Percentiles rank a stretch among this genome's conserved stretches.
These are phyloP conservation scores for Hanseniaspora taiwanica DNA, from an alignment of 805 yeast genomes.

Conservation along the genomic window DNA sequence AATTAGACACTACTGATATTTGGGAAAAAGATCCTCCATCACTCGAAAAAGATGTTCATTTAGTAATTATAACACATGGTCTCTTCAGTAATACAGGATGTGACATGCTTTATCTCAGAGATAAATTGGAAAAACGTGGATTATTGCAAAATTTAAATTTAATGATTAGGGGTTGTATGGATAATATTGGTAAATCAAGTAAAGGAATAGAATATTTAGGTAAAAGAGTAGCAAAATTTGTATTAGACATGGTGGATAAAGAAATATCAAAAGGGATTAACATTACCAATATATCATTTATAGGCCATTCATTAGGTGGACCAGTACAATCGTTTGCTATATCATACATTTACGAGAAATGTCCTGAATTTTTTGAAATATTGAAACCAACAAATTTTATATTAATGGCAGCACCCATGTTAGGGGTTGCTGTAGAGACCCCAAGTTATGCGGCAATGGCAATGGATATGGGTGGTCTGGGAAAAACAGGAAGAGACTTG, in stretches of 20 bases:
- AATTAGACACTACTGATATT: conserved; percentile 47
- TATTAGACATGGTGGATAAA: conserved; percentile 34
- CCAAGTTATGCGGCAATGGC: conserved; percentile 78
- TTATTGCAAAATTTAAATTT: conserved; percentile 46
- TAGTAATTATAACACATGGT: conserved; percentile 84
- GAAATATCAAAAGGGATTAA: conserved; percentile 27
- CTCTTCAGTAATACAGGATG: conserved; percentile 81
- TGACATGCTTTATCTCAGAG: conserved; percentile 81
- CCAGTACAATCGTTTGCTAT: conserved; percentile 83
- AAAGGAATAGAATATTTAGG: conserved; percentile 81
- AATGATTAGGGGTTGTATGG: conserved; percentile 70
- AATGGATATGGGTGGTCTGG: conserved; percentile 78
- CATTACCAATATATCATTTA: conserved; percentile 47
- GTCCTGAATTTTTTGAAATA: conserved; percentile 56
- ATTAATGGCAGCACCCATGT: conserved; percentile 74
- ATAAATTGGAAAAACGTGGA: conserved; percentile 43
- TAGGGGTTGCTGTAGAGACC: conserved; percentile 81
- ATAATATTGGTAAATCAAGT: conserved; percentile 80
- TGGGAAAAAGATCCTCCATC: conserved; percentile 60
- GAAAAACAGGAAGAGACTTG: conserved; percentile 83
- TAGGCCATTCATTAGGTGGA: conserved; percentile 93
- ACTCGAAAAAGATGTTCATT: conserved; percentile 50
- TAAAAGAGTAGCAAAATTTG: conserved; percentile 59
- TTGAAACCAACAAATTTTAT: conserved; percentile 68
- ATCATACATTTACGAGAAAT: conserved; percentile 47